phyloP scores from a whole-genome alignment of 495 filamentous ascomycete genomes.

The Bryoglossum gracile region DNA sequence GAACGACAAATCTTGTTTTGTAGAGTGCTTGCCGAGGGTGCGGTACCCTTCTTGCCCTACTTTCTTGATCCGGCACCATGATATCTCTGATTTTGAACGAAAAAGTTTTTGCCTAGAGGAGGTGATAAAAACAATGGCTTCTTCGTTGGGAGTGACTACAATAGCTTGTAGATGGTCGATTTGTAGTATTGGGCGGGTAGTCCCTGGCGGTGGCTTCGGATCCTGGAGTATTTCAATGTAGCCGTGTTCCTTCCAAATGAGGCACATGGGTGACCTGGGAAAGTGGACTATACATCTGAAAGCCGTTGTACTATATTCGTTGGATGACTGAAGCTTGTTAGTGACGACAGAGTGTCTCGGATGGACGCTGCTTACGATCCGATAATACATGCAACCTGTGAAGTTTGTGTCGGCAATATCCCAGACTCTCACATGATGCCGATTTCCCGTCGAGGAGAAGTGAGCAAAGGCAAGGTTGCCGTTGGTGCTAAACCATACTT shows the following conservation, averaged over 20 bases:
- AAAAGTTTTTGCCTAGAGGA: background rate
- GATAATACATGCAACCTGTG: background rate
- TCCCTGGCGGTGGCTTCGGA: background rate
- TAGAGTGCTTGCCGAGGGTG: background rate
- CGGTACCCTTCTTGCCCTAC: background rate
- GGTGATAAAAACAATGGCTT: background rate
- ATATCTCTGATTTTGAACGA: background rate
- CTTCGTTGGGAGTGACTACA: background rate
- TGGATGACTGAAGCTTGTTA: background rate
- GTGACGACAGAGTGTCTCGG: too few relatives aligned
- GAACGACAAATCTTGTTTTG: background rate
- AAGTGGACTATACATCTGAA: background rate
- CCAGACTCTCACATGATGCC: background rate
- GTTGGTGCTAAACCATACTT: slow-evolving; percentile 1
- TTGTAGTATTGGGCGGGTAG: background rate
- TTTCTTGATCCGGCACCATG: background rate
- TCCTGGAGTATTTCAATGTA: background rate
- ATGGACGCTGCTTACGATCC: background rate
- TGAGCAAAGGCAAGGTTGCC: background rate
- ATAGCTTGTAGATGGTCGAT: background rate
- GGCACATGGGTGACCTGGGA: background rate
- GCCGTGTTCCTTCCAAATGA: background rate
- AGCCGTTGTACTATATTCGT: background rate
- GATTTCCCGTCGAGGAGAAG: background rate
- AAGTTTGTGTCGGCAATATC: background rate